Conservation (phyloP, 495 filamentous ascomycete genomes). For the Hypoxylon subgilvum region DNA sequence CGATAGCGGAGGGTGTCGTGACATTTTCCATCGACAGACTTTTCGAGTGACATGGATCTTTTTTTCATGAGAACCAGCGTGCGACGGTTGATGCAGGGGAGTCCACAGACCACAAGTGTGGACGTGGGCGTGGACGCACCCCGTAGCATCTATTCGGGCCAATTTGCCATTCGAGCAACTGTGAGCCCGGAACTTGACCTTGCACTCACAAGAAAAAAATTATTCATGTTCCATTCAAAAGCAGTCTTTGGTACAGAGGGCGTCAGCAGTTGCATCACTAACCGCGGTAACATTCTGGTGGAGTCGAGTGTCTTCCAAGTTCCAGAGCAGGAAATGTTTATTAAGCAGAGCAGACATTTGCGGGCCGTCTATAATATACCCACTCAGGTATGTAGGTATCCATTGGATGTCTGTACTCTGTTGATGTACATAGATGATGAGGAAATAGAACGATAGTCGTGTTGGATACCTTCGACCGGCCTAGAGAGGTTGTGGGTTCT, state of each 20-base stretch:
- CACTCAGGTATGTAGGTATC: too few species aligned
- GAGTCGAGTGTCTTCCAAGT: conserved; percentile 25
- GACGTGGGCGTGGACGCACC: conserved; percentile 33
- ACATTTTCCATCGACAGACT: conserved; percentile 14
- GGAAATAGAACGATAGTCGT: conserved; percentile 33
- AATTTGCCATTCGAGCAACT: conserved; percentile 35
- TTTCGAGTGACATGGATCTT: conserved; percentile 30
- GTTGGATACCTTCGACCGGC: conserved; percentile 32
- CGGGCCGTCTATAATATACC: conserved; percentile 28
- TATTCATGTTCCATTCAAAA: conserved; percentile 31
- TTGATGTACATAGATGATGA: too few species aligned
- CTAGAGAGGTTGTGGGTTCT: conserved; percentile 24
- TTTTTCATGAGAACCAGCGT: conserved; percentile 17
- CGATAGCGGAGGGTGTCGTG: conserved; percentile 24
- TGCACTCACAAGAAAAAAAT: conserved; percentile 30
- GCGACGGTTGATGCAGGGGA: conserved; percentile 28
- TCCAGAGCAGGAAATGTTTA: conserved; percentile 19
- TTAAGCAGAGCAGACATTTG: conserved; percentile 23
- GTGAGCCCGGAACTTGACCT: conserved; percentile 37
- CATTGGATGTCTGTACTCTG: too few species aligned
- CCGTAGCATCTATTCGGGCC: conserved; percentile 38
- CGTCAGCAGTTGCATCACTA: conserved; percentile 39
- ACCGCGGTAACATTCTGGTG: conserved; percentile 38
- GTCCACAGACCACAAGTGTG: conserved; percentile 34
- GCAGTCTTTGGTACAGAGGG: conserved; percentile 36